Evolutionary conservation across 164 flowering plant genomes (phyloP).

Genomic region (Annona cherimola): DNA sequence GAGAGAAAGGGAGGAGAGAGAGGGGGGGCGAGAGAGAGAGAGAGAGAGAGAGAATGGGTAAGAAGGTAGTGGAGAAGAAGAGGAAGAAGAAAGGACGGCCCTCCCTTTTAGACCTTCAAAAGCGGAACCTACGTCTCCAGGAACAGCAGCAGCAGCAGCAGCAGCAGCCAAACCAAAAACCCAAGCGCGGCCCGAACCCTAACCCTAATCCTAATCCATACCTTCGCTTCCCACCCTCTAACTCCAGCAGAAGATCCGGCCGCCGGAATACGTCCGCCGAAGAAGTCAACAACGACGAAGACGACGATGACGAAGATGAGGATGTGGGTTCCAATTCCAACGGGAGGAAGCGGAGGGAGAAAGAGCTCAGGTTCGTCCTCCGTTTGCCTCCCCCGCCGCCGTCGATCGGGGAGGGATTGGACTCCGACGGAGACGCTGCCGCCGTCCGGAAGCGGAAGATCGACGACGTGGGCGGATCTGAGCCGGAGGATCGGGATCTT

Average conservation of each 20-base stretch:
- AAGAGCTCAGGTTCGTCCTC: slow-evolving; percentile 50
- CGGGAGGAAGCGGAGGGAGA: slow-evolving; percentile 37
- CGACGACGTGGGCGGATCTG: slow-evolving; percentile 48
- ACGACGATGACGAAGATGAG: slow-evolving; percentile 21
- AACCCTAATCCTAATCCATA: slow-evolving; percentile 24
- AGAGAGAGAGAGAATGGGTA: slow-evolving; percentile 1
- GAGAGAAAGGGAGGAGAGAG: slow-evolving; percentile 6
- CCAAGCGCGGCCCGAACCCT: slow-evolving; percentile 24
- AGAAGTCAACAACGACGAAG: slow-evolving; percentile 20
- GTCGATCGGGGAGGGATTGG: slow-evolving; percentile 16
- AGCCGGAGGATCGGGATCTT: slow-evolving; percentile 1
- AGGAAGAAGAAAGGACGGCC: slow-evolving; percentile 92
- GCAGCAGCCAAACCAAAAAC: slow-evolving; percentile 13
- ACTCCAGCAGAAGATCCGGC: slow-evolving; percentile 28
- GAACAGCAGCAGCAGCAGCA: slow-evolving; percentile 10
- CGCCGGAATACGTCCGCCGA: slow-evolving; percentile 31
- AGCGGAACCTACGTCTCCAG: slow-evolving; percentile 39
- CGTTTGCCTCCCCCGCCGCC: slow-evolving; percentile 20
- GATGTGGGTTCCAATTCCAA: neutral
- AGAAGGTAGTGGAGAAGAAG: slow-evolving; percentile 23
- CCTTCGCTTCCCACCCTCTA: slow-evolving; percentile 18
- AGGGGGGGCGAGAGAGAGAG: slow-evolving; percentile 16
- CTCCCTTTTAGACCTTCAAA: slow-evolving; percentile 62
- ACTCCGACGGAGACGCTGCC: slow-evolving; percentile 26
- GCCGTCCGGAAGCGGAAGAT: slow-evolving; percentile 41